These are phyloP conservation scores for Torulaspora maleeae DNA, from an alignment of 805 yeast species.

Conservation along the genomic window DNA sequence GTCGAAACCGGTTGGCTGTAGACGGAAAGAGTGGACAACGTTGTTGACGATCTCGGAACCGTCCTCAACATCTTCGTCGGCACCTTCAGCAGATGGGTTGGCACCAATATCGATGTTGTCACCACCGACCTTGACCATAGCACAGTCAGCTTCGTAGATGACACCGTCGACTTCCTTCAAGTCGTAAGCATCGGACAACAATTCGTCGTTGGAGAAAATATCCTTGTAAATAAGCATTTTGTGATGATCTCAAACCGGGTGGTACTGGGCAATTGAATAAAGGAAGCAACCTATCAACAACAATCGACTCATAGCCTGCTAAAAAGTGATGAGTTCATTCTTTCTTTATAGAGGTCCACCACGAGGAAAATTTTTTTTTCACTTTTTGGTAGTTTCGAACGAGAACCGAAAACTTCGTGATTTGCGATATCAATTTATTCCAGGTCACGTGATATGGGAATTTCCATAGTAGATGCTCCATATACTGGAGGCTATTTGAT, in stretches of 20 bases:
- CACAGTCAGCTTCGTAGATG: constrained; percentile 95
- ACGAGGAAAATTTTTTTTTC: constrained; percentile 7
- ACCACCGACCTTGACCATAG: constrained; percentile 82
- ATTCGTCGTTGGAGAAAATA: constrained; percentile 90
- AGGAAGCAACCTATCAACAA: not conserved
- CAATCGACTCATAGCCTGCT: not conserved
- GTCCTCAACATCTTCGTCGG: constrained; percentile 74
- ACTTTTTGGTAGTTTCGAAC: not conserved
- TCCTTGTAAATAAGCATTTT: constrained; percentile 52
- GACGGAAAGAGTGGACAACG: constrained; percentile 97
- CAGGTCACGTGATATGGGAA: not conserved
- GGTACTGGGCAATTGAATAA: not conserved
- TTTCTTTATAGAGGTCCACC: not conserved
- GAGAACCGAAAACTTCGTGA: not conserved
- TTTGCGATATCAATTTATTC: not conserved
- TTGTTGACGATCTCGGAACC: constrained; percentile 92
- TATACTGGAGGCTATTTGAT: constrained; percentile 16
- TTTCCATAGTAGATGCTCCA: constrained; percentile 10
- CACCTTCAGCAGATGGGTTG: constrained; percentile 98
- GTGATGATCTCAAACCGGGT: not conserved
- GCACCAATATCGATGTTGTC: constrained; percentile 98
- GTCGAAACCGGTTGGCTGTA: constrained; percentile 93
- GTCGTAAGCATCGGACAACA: constrained; percentile 96
- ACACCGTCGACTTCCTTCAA: constrained; percentile 79
- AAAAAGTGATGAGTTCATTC: constrained; percentile 6